A percentile compares a stretch with the other conserved stretches of the same genome.
Conservation (phyloP, 2,329 filamentous ascomycete species). For the Microsporum audouinii region DNA sequence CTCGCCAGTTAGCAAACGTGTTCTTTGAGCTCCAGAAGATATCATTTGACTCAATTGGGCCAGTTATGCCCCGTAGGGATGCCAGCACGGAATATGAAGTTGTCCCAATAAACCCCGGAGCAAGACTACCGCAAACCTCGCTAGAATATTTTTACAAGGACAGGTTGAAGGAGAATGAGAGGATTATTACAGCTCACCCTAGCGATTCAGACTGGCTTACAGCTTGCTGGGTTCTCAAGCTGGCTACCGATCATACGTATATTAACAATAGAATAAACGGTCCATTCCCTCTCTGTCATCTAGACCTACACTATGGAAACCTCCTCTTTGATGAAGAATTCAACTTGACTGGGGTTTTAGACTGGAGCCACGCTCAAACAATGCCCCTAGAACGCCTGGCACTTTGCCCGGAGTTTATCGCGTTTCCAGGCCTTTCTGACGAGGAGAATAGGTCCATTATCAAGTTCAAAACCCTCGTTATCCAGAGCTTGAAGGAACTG, state of each 20-base stretch:
- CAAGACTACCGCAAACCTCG: background rate
- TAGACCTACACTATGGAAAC: conserved; percentile 30
- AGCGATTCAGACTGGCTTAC: conserved; percentile 8
- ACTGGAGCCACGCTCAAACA: conserved; percentile 28
- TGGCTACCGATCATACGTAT: background rate
- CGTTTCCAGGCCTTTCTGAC: conserved; percentile 22
- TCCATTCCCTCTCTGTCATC: conserved; percentile 29
- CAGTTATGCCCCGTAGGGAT: background rate
- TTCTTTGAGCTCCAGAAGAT: conserved; percentile 7
- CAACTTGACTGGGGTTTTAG: conserved; percentile 28
- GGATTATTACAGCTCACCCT: background rate
- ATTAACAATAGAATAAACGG: conserved; percentile 16
- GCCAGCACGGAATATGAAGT: background rate
- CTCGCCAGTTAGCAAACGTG: conserved; percentile 7
- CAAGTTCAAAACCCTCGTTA: conserved; percentile 8
- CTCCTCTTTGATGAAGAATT: conserved; percentile 35
- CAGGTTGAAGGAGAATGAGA: conserved; percentile 4
- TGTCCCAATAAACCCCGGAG: background rate
- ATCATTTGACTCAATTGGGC: conserved; percentile 6
- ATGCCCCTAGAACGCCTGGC: conserved; percentile 28
- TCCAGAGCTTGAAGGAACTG: conserved; percentile 5
- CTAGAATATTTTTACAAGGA: conserved; percentile 5
- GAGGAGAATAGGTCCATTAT: conserved; percentile 18
- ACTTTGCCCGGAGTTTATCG: conserved; percentile 26
- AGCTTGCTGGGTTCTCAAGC: conserved; percentile 8